These are phyloP conservation scores for Kalanchoe fedtschenkoi DNA, from an alignment of 164 flowering plant species.

Conservation along the genomic window DNA sequence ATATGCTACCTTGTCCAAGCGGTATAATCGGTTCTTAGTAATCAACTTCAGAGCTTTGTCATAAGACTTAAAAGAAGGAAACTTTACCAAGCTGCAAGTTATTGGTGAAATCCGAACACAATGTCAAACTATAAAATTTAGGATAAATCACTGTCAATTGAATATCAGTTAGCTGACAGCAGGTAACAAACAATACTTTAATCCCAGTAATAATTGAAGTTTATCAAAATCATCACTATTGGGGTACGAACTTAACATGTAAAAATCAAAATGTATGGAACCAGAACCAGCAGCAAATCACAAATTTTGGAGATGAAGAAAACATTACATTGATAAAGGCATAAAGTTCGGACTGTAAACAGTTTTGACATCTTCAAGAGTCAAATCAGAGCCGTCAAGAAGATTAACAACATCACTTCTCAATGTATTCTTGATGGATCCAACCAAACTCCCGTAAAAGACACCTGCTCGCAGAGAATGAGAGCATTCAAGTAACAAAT, in stretches of 20 bases:
- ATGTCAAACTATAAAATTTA: background rate
- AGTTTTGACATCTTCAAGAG: background rate
- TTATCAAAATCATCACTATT: too few relatives aligned
- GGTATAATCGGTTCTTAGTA: background rate
- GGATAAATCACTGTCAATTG: too few relatives aligned
- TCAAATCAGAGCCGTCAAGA: background rate
- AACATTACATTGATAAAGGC: background rate
- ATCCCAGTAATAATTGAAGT: too few relatives aligned
- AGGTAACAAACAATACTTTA: too few relatives aligned
- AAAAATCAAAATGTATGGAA: too few relatives aligned
- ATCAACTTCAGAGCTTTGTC: background rate
- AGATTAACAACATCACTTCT: slow-evolving; percentile 1
- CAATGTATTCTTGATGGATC: background rate
- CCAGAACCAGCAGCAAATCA: too few relatives aligned
- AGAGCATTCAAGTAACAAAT: background rate
- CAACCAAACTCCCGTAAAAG: background rate
- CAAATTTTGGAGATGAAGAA: too few relatives aligned
- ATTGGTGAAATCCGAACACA: background rate
- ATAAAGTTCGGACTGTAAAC: background rate
- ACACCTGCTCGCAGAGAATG: background rate
- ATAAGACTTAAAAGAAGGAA: background rate
- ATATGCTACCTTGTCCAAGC: background rate
- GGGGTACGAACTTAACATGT: too few relatives aligned
- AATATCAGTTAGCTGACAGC: too few relatives aligned
- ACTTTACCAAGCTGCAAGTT: background rate